Conservation (phyloP, 2,329 filamentous ascomycete genomes). For the Ophioceras dolichostomum region DNA sequence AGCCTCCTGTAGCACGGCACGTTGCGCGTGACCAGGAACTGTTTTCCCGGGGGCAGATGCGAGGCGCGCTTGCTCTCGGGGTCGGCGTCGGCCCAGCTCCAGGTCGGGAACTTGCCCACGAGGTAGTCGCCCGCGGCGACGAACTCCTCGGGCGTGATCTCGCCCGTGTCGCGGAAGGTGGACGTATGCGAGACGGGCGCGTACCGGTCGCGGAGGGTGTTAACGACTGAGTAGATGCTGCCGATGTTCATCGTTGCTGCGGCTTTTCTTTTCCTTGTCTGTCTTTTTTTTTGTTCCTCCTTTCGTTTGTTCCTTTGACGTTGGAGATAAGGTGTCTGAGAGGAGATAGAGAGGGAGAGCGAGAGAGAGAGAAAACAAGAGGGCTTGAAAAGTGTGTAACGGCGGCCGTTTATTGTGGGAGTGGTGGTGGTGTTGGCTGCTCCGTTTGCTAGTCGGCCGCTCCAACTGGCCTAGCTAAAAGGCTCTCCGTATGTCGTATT, state of each 20-base stretch:
- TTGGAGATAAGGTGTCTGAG: no score
- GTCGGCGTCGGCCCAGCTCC: constrained; percentile 90
- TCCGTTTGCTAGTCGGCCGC: no score
- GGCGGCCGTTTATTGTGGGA: no score
- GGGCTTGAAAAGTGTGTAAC: no score
- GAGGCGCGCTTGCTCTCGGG: constrained; percentile 64
- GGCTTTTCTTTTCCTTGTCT: background rate
- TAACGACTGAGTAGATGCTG: constrained; percentile 77
- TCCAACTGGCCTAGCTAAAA: no score
- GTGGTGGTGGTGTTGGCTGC: no score
- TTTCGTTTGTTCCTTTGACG: background rate
- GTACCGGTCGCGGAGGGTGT: constrained; percentile 82
- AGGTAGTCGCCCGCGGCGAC: constrained; percentile 92
- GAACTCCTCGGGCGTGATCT: constrained; percentile 97
- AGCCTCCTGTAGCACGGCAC: constrained; percentile 88
- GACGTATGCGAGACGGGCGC: constrained; percentile 82
- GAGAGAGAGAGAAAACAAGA: no score
- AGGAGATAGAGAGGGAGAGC: no score
- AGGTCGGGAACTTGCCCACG: constrained; percentile 97
- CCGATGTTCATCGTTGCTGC: constrained; percentile 60
- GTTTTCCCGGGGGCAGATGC: constrained; percentile 80
- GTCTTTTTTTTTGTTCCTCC: background rate
- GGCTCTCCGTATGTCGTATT: no score
- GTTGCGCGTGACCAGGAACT: constrained; percentile 89
- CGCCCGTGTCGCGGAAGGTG: constrained; percentile 84